Conservation (phyloP, 257 asterid genomes). For the Jacaranda mimosifolia region DNA sequence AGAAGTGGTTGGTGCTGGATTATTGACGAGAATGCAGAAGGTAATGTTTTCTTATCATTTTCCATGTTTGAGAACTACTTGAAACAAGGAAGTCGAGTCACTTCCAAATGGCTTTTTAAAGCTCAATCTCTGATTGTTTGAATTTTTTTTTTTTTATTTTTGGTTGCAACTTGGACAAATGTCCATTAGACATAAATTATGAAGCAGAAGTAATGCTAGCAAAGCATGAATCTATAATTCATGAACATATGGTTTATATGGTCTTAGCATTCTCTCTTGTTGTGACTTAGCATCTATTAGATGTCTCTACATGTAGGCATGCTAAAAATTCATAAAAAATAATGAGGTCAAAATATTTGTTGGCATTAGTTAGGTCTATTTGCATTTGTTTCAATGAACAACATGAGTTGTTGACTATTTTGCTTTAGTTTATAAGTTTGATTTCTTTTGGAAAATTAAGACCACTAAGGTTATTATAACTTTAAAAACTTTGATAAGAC, state of each 20-base stretch:
- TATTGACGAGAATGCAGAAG: constrained; percentile 94
- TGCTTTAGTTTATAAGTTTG: not conserved
- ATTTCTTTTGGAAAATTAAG: not conserved
- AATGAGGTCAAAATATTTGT: not conserved
- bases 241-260: too few relatives aligned
- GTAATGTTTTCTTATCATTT: constrained; percentile 85
- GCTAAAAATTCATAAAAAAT: not conserved
- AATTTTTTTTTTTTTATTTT: constrained; percentile 11
- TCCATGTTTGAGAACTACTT: constrained; percentile 96
- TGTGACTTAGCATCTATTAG: too few relatives aligned
- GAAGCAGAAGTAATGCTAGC: too few relatives aligned
- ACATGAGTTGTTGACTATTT: not conserved
- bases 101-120: constrained; percentile 12
- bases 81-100: constrained; percentile 85
- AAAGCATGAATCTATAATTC: too few relatives aligned
- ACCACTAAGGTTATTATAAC: not conserved
- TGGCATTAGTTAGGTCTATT: too few relatives aligned
- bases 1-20: constrained; percentile 98
- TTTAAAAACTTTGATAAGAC: not conserved
- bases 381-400: not conserved
- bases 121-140: not conserved
- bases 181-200: not conserved
- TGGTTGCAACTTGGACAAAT: not conserved
- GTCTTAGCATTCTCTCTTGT: too few relatives aligned
- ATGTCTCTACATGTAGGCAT: too few relatives aligned